A percentile compares a stretch with the other conserved stretches of the same genome.
Evolutionary conservation across 768 basidiomycete species (phyloP).

Genomic region (Filobasidium wieringae): DNA sequence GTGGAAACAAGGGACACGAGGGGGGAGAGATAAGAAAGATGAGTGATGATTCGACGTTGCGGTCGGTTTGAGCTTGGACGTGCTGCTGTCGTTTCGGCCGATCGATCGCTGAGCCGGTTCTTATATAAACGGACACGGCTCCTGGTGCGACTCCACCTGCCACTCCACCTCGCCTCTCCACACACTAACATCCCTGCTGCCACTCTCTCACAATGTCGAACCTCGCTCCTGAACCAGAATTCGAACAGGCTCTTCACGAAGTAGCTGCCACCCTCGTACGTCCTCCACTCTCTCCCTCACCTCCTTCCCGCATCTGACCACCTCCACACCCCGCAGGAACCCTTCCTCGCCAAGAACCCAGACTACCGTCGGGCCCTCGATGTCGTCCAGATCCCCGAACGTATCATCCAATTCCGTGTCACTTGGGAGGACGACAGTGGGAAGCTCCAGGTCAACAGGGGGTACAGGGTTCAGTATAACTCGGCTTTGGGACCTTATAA

Average conservation of each 20-base stretch:
- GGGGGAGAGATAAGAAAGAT: too few relatives aligned
- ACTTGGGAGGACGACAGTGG: conserved; percentile 65
- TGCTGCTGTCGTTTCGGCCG: too few relatives aligned
- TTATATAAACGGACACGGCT: too few relatives aligned
- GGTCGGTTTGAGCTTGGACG: too few relatives aligned
- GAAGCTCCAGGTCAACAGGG: conserved; percentile 55
- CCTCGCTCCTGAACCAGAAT: conserved; percentile 54
- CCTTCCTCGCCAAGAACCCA: conserved; percentile 55
- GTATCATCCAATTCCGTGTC: conserved; percentile 55
- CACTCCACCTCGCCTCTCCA: too few relatives aligned
- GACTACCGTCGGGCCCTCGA: conserved; percentile 58
- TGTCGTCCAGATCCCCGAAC: conserved; percentile 46
- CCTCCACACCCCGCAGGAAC: not conserved
- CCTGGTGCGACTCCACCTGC: not conserved
- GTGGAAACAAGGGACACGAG: too few relatives aligned
- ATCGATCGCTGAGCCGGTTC: too few relatives aligned
- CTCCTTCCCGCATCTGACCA: not conserved
- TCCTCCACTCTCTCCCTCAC: not conserved
- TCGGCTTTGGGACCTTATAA: conserved; percentile 68
- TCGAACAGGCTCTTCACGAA: conserved; percentile 58
- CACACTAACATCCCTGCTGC: too few relatives aligned
- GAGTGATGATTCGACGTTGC: too few relatives aligned
- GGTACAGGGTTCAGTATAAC: conserved; percentile 66
- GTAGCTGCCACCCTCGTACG: conserved; percentile 45
- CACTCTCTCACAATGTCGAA: conserved; percentile 25